Percentiles rank a stretch among this genome's conserved stretches.
These are phyloP conservation scores for Colletotrichum melonis DNA, from an alignment of 2,329 filamentous ascomycete species.

Conservation along the genomic window DNA sequence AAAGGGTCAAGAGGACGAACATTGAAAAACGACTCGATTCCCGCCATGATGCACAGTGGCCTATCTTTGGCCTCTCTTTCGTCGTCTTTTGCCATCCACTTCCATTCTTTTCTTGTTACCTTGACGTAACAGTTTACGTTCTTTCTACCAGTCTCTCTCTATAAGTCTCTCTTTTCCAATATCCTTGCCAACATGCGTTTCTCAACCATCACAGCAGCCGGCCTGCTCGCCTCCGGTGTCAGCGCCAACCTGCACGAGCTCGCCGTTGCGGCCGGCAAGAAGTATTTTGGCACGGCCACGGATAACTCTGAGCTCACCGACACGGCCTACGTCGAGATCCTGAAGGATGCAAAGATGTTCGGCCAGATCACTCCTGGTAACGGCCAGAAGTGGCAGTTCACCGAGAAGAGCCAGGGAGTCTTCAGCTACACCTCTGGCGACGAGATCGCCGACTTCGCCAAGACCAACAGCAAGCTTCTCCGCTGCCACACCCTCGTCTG, in stretches of 20 bases:
- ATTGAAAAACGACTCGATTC: conserved; percentile 11
- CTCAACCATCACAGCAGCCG: conserved; percentile 28
- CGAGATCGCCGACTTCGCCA: conserved; percentile 58
- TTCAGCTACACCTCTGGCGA: conserved; percentile 72
- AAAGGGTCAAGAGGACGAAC: background rate
- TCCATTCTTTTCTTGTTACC: conserved; percentile 17
- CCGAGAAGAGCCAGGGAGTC: conserved; percentile 64
- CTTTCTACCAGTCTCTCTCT: background rate
- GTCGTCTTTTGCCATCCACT: conserved; percentile 20
- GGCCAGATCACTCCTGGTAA: conserved; percentile 75
- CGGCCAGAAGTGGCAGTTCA: conserved; percentile 72
- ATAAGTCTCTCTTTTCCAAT: conserved; percentile 8
- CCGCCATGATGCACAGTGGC: background rate
- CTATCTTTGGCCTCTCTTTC: background rate
- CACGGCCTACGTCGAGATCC: conserved; percentile 62
- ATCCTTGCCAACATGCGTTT: conserved; percentile 19
- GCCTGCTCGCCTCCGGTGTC: conserved; percentile 30
- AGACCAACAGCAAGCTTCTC: conserved; percentile 42
- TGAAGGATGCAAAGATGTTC: conserved; percentile 70
- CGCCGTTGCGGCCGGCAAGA: conserved; percentile 41
- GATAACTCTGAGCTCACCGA: conserved; percentile 66
- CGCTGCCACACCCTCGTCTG: conserved; percentile 62
- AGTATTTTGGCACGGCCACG: conserved; percentile 74
- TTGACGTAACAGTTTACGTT: conserved; percentile 3
- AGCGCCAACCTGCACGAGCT: conserved; percentile 49